Percentiles rank a stretch among this genome's conserved stretches.
Conservation (phyloP, 306 rosid genomes). For the Phaseolus lunatus region DNA sequence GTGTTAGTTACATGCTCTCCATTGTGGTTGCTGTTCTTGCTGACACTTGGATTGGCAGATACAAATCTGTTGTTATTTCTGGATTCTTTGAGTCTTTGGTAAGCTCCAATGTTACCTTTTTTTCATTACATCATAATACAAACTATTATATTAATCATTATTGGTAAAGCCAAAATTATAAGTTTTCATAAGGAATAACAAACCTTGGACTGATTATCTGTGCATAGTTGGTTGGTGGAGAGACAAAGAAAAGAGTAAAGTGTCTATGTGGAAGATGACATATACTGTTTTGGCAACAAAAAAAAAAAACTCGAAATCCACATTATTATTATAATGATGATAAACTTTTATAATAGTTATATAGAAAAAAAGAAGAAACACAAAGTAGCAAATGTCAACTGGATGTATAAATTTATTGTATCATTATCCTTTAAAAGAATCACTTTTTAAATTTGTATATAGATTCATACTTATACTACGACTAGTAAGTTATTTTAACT, state of each 20-base stretch:
- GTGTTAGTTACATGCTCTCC: slow-evolving; percentile 71
- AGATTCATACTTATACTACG: too few species aligned
- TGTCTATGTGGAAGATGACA: too few species aligned
- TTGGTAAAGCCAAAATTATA: not conserved
- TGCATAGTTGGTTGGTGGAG: not conserved
- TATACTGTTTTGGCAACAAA: too few species aligned
- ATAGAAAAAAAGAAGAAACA: too few species aligned
- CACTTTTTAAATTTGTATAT: too few species aligned
- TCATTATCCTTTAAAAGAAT: too few species aligned
- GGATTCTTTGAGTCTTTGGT: slow-evolving; percentile 73
- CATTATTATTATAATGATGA: too few species aligned
- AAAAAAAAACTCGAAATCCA: too few species aligned
- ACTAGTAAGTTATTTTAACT: too few species aligned
- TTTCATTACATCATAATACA: not conserved
- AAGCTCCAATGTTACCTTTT: not conserved
- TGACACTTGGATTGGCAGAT: slow-evolving; percentile 75
- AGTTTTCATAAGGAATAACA: not conserved
- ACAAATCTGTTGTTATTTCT: slow-evolving; percentile 60
- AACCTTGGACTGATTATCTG: not conserved
- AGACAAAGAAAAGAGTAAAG: not conserved
- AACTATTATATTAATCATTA: not conserved
- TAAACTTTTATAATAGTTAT: too few species aligned
- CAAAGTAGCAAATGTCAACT: too few species aligned
- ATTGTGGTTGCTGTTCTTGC: slow-evolving; percentile 70
- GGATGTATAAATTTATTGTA: too few species aligned